Base-by-base conservation (phyloP, 768 basidiomycete species). In the Boletellus sp. region DNA sequence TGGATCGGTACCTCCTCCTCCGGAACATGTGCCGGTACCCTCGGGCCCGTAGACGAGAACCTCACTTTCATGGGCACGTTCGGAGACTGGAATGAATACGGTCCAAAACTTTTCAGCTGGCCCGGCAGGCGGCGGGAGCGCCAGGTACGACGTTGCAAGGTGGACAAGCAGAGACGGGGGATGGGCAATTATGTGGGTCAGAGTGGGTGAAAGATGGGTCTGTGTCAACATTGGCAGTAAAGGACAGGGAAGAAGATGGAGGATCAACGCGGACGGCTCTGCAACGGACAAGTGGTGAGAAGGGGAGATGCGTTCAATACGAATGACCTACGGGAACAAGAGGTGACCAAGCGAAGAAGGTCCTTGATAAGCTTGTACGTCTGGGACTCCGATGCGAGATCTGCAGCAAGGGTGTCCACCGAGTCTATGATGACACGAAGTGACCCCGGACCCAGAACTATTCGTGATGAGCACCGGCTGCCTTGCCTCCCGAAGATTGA, bases 71-170 rank as follows among this genome's bases (percentile, higher is more conserved):
- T 77, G 67, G 4, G 57, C 64, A 22, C 85, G 77, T 63, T 81
- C 83, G 47, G 83, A 79, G 50, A 89, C 64, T 0, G 88, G 85
- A 8, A 82, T 65, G 59, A 94, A 89, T 11, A 91, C 74, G 33
- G 74, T 72, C 89, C 87, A 94, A 69, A 94, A 94, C 60, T 89
- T 89, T 32, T 77, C 71, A n/a, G 75, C 70, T 0, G 78, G 58
- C 9, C 81, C 78, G 35, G 73, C 69, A 8, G 86, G 80, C 1
- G 88, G 86, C 0, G 91, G 90, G 1, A 77, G 79, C 2, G 81
- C 79, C 40, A 90, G 74, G 63, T 90, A 93, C 8, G 82, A 80
- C 23, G 72, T 75, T 2, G 87, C 77, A 42, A 98, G 70, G 60
- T 90, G 80, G 7, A 61, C 63, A 32, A 97, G 70, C 45, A 96